These are phyloP conservation scores for Claviceps sp. DNA, from an alignment of 2,329 filamentous ascomycete species.

Conservation along the genomic window DNA sequence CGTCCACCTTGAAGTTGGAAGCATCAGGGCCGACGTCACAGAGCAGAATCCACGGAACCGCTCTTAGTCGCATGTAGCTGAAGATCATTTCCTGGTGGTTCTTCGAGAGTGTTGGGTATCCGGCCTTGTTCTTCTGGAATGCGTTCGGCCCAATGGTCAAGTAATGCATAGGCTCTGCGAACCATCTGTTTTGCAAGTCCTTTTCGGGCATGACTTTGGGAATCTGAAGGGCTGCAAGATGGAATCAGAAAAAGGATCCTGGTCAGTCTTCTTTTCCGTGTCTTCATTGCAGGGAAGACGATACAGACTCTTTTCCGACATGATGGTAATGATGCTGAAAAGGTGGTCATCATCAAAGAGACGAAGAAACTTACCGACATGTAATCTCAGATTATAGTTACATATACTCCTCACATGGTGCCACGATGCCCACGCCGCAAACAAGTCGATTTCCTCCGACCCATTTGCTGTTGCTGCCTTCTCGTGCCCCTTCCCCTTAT, in stretches of 20 bases:
- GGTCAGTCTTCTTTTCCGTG: not conserved
- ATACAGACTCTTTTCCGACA: not conserved
- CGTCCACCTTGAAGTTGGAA: constrained; percentile 15
- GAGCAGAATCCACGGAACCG: constrained; percentile 49
- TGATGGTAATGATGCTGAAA: not conserved
- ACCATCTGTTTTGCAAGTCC: constrained; percentile 53
- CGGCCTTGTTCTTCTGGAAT: constrained; percentile 47
- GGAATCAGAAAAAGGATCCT: not conserved
- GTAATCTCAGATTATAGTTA: constrained; percentile 69
- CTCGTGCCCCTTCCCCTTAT: constrained; percentile 4
- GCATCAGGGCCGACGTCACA: constrained; percentile 43
- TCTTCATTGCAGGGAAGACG: not conserved
- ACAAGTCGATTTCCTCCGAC: constrained; percentile 48
- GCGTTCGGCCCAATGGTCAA: constrained; percentile 38
- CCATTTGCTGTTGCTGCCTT: constrained; percentile 14
- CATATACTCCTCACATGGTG: constrained; percentile 74
- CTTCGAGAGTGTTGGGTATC: constrained; percentile 47
- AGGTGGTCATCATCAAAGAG: not conserved
- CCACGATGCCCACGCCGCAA: constrained; percentile 87
- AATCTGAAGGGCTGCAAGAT: constrained; percentile 36
- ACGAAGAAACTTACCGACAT: constrained; percentile 54
- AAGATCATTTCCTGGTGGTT: constrained; percentile 48
- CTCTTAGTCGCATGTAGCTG: constrained; percentile 50
- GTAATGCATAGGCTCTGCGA: constrained; percentile 53
- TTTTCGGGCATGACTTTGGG: constrained; percentile 45